Evolutionary conservation across 768 basidiomycete species (phyloP), one percentile per base, ranked within the genome.

Genomic region (Tylopilus intermedius): DNA sequence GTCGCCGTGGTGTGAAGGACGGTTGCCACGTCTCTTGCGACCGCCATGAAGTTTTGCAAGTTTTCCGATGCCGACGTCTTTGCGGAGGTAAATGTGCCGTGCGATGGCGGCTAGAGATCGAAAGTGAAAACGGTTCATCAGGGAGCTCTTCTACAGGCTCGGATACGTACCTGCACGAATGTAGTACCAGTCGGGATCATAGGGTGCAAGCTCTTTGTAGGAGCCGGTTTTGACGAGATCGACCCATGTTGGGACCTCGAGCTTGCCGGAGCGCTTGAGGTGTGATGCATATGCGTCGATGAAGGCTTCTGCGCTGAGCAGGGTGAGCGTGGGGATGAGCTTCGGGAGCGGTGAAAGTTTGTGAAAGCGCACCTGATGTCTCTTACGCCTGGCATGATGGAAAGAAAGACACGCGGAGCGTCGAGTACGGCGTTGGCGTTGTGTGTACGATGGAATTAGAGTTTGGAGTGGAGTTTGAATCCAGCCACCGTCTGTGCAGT

Each of bases 151-250:
- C 9, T 22, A 2, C 5, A 24, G 18, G 37, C 11, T 38, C 0
- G 21, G 30, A 40, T 24, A 81, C 84, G 70, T 67, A 96, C 94
- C 94, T 75, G 95, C 90, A 67, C 96, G 92, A 71, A 95, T 80
- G 76, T 98, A 99, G 82, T 85, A 99, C 96, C 96, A 99, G 74
- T 99, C 96, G 40, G 92, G 90, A 75, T 98, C 93, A 76, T 97
- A 97, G 50, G 96, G 96, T 49, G 94, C 95, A 56, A 96, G 90
- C 76, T 99, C 96, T 75, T 98, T 98, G 82, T 79, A 94, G 55
- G 88, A 77, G 71, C 91, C 95, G 56, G 96, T 99, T 81, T 99
- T 99, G 71, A 99, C 96, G 64, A 97, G 77, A 73, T 96, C 95
- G 56, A 90, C 95, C 95, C 95, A 98, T 74, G 84, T 86, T 63